Conservation (phyloP, 805 yeast genomes). For the Wickerhamiella parazyma region DNA sequence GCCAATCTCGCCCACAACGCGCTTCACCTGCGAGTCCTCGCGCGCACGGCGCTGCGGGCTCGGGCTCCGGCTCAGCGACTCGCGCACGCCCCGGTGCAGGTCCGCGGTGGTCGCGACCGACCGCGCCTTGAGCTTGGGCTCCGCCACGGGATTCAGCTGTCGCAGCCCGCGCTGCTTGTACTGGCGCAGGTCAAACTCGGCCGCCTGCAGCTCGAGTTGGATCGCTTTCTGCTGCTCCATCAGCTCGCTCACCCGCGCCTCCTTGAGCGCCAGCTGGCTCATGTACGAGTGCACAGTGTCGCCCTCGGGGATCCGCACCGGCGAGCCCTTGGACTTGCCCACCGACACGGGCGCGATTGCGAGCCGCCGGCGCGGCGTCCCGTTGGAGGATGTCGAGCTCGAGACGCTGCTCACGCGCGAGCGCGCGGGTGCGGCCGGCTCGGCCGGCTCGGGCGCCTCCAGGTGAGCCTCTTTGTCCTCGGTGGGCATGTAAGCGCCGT, state of each 20-base stretch:
- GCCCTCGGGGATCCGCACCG: neutral
- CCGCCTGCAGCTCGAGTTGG: conserved; percentile 24
- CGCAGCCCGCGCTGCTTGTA: conserved; percentile 16
- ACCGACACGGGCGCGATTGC: neutral
- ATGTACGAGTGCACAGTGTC: conserved; percentile 14
- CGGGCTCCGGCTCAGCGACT: conserved; percentile 9
- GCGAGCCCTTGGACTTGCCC: neutral
- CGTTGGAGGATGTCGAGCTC: neutral
- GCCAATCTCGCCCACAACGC: conserved; percentile 26
- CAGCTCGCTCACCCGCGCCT: conserved; percentile 28
- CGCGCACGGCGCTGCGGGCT: conserved; percentile 5
- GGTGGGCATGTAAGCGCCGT: too few relatives aligned
- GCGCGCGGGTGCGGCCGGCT: neutral
- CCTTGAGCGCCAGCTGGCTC: conserved; percentile 28
- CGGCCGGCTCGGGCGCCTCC: neutral
- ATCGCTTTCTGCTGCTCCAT: conserved; percentile 21
- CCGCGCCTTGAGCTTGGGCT: neutral
- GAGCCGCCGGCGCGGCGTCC: neutral
- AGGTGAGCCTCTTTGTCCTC: too few relatives aligned
- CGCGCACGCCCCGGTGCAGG: conserved; percentile 3
- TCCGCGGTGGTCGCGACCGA: conserved; percentile 9
- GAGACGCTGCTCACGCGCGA: neutral
- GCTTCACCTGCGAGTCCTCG: conserved; percentile 10
- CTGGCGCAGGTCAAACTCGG: conserved; percentile 26
- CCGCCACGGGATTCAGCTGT: conserved; percentile 13